A percentile compares a stretch with the other conserved stretches of the same genome.
phyloP scores from a whole-genome alignment of 1,284 basidiomycete species.

The Moniliella sp. region DNA sequence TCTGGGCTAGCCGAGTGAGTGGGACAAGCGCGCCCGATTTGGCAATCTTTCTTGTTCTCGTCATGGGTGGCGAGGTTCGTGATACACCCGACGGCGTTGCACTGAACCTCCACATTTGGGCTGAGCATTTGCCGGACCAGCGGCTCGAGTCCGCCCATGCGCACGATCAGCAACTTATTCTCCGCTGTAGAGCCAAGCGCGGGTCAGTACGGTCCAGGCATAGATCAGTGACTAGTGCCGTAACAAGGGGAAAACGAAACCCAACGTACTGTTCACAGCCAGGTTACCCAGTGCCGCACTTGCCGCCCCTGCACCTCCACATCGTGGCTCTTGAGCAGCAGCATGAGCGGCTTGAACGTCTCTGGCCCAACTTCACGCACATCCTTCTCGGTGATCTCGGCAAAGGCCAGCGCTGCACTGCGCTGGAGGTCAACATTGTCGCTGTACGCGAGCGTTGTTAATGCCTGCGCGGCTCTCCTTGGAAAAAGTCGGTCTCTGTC shows the following conservation, averaged over 20 bases:
- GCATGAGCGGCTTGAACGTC: conserved; percentile 91
- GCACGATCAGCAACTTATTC: conserved; percentile 96
- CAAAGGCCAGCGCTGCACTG: conserved; percentile 89
- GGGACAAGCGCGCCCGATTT: no score
- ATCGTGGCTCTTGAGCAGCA: conserved; percentile 88
- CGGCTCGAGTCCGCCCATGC: conserved; percentile 87
- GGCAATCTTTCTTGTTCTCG: no score
- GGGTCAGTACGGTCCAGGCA: no score
- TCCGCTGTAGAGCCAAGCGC: no score
- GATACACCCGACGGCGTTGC: no score
- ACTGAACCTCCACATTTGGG: conserved; percentile 1
- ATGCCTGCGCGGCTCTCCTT: conserved; percentile 56
- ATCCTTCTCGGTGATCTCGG: conserved; percentile 99
- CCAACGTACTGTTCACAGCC: conserved; percentile 92
- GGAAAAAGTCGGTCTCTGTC: conserved; percentile 34
- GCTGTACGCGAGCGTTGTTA: conserved; percentile 90
- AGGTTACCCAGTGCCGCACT: conserved; percentile 95
- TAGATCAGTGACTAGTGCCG: no score
- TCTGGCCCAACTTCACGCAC: conserved; percentile 91
- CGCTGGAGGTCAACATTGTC: conserved; percentile 98
- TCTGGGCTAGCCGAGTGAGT: no score
- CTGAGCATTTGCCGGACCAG: conserved; percentile 88
- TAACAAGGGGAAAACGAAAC: no score
- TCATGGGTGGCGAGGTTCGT: no score
- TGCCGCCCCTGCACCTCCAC: conserved; percentile 90